A percentile compares a stretch with the other conserved stretches of the same genome.
Conservation (phyloP, 2,329 filamentous ascomycete species). For the Whalleya microplaca region DNA sequence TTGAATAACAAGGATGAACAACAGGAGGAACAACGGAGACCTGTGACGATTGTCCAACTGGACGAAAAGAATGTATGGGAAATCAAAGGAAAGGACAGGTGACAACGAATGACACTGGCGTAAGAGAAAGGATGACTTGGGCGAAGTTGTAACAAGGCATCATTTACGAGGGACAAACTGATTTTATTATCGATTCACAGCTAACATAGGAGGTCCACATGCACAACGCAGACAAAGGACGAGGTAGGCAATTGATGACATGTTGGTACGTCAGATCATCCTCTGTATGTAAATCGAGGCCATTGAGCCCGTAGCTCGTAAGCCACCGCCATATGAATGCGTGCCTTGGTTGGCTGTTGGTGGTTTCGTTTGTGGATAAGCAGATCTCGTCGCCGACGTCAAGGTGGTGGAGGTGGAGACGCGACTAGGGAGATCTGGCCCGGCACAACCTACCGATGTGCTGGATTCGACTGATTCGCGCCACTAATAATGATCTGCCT, state of each 20-base stretch:
- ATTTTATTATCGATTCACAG: background rate
- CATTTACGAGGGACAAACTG: slow-evolving; percentile 1
- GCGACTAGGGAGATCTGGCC: background rate
- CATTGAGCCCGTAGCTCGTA: background rate
- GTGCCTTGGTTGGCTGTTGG: background rate
- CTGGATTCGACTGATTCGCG: background rate
- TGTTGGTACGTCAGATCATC: background rate
- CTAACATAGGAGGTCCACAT: background rate
- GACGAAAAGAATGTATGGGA: slow-evolving; percentile 12
- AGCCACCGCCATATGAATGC: background rate
- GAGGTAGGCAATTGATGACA: background rate
- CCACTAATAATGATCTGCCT: background rate
- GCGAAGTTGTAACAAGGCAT: background rate
- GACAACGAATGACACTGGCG: slow-evolving; percentile 12
- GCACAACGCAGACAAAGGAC: background rate
- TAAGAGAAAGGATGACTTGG: slow-evolving; percentile 16
- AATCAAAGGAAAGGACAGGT: slow-evolving; percentile 17
- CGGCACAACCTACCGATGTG: background rate
- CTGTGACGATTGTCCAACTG: slow-evolving; percentile 14
- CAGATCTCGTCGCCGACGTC: background rate
- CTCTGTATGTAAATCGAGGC: no score
- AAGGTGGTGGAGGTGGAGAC: background rate
- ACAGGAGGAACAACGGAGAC: slow-evolving; percentile 10
- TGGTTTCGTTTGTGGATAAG: no score
- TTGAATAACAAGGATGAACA: slow-evolving; percentile 8